These are phyloP conservation scores for Bruguiera sexangula DNA, from an alignment of 345 rosid species.

Conservation along the genomic window DNA sequence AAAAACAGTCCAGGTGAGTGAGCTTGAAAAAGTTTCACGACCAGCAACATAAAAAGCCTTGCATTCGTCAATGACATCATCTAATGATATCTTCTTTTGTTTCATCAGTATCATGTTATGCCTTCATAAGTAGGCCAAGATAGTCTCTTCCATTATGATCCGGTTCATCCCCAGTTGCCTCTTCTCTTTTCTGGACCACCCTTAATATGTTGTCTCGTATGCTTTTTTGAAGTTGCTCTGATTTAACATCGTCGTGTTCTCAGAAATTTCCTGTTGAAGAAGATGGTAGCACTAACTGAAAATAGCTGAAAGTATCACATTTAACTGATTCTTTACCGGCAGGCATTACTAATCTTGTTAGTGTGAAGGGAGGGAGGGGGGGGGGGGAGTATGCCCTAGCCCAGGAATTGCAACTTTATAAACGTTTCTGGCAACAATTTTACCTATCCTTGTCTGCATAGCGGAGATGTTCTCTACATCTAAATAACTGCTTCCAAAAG, in stretches of 20 bases:
- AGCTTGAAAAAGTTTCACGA: constrained; percentile 28
- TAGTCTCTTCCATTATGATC: constrained; percentile 32
- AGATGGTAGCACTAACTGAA: background rate
- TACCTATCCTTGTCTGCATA: background rate
- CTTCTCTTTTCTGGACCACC: constrained; percentile 22
- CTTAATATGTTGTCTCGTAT: background rate
- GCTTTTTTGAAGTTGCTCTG: background rate
- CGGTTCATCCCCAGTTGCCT: constrained; percentile 3
- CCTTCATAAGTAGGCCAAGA: constrained; percentile 29
- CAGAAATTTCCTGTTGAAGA: constrained; percentile 23
- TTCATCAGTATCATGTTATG: constrained; percentile 11
- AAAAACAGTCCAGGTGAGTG: constrained; percentile 35
- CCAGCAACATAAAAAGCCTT: constrained; percentile 37
- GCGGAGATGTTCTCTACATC: constrained; percentile 21
- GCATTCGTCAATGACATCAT: constrained; percentile 39
- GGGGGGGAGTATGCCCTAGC: background rate
- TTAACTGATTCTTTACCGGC: no score
- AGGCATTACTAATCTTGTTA: no score
- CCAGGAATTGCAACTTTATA: constrained; percentile 5
- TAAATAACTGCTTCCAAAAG: constrained; percentile 28
- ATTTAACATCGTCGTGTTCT: constrained; percentile 3
- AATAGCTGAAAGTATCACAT: no score
- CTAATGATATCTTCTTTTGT: constrained; percentile 11
- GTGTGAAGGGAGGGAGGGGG: background rate
- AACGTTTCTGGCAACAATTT: background rate